A percentile compares a stretch with the other conserved stretches of the same genome.
Evolutionary conservation across 2,329 filamentous ascomycete species (phyloP).

Genomic region (Rutstroemia sp.): DNA sequence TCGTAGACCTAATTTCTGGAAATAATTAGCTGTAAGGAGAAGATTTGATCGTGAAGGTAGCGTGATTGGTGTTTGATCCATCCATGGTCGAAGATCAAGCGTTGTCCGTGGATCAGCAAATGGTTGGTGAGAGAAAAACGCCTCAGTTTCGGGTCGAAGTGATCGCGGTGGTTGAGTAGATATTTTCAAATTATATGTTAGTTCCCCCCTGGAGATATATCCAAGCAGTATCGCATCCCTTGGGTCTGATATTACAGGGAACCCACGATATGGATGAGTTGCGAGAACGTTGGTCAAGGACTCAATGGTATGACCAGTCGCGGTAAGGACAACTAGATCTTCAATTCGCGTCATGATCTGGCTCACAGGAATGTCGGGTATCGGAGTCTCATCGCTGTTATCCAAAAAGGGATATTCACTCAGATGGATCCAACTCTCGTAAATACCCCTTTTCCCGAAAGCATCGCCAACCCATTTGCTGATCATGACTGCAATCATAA

Average conservation of each 20-base stretch:
- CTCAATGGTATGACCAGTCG: conserved; percentile 79
- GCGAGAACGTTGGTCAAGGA: conserved; percentile 64
- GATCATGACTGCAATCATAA: conserved; percentile 98
- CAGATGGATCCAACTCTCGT: conserved; percentile 96
- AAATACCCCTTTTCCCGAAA: conserved; percentile 87
- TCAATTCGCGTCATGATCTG: conserved; percentile 91
- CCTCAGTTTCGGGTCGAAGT: conserved; percentile 64
- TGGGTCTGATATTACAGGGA: conserved; percentile 77
- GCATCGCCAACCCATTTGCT: conserved; percentile 98
- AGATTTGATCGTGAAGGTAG: conserved; percentile 69
- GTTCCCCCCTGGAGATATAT: conserved; percentile 88
- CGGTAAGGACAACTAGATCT: conserved; percentile 80
- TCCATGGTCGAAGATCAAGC: conserved; percentile 90
- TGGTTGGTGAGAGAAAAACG: conserved; percentile 77
- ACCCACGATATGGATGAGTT: conserved; percentile 76
- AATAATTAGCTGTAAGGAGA: conserved; percentile 83
- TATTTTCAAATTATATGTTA: conserved; percentile 69
- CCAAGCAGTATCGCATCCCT: conserved; percentile 75
- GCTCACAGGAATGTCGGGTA: conserved; percentile 78
- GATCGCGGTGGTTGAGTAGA: conserved; percentile 49
- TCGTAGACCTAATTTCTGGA: conserved; percentile 85
- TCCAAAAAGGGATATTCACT: conserved; percentile 95
- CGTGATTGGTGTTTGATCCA: conserved; percentile 97
- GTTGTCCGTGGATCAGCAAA: conserved; percentile 70
- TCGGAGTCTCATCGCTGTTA: conserved; percentile 69